Evolutionary conservation across 2,329 filamentous ascomycete species (phyloP), one percentile per base, ranked within the genome.

Genomic region (Sarocladium brachiariae): DNA sequence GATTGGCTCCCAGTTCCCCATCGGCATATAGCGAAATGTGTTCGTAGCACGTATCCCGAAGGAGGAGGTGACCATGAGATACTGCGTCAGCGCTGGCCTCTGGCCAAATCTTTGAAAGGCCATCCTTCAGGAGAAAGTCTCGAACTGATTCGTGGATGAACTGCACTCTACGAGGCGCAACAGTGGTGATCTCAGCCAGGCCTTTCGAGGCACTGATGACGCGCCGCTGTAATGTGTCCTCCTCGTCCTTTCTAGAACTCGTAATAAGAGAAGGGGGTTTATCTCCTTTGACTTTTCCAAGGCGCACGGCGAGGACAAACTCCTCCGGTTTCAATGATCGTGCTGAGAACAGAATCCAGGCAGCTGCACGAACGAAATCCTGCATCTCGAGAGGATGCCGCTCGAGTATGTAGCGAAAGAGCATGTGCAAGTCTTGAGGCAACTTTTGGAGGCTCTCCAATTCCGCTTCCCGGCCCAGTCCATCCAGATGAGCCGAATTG

Each of bases 131-230:
- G 0, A 78, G 60, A 45, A 72, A 77, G 10, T 77, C 73, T 1
- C 66, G 57, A 0, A 37, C 34, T 6, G 34, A 39, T 23, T 39
- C 37, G 34, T 78, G 75, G 4, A 78, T 77, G 57, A 78, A 80
- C 52, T 80, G 76, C 0, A 78, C 70, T 0, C 55, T 70, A 0
- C 58, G 55, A 0, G 21, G 2, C 11, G 61, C 56, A 0, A 60
- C 56, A 13, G 58, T 66, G 0, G 67, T 70, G 1, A 70, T 53
- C 50, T 78, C 74, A 0, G 68, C 70, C 8, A 80, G 62, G 0
- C 78, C 77, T 55, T 79, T 80, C 0, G 77, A 81, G 0, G 61
- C 69, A 30, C 60, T 63, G 0, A 70, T 57, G 0, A 79, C 61
- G 10, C 23, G 41, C 21, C 10, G 11, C 11, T 14, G 23, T 51